phyloP scores from a whole-genome alignment of 345 rosid genomes.

The Citrus inodora region DNA sequence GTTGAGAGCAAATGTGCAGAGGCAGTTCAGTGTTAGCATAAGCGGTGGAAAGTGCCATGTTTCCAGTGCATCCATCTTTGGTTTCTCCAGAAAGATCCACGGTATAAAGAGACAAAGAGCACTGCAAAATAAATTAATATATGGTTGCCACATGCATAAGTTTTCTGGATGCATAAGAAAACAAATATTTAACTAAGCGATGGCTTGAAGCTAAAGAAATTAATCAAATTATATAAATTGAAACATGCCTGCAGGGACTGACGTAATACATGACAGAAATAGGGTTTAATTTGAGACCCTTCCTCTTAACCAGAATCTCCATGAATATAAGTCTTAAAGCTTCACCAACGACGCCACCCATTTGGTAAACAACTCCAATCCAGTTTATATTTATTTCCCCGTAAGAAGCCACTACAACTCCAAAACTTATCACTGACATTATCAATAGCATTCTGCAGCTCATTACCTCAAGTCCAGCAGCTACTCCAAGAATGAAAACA shows the following conservation, averaged over 20 bases:
- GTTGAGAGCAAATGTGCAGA: constrained; percentile 96
- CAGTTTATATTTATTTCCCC: constrained; percentile 90
- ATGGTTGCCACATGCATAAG: not conserved
- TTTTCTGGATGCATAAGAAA: not conserved
- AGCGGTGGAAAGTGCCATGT: constrained; percentile 69
- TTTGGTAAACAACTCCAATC: constrained; percentile 97
- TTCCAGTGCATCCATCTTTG: constrained; percentile 79
- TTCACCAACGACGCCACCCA: constrained; percentile 99
- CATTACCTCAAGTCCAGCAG: constrained; percentile 92
- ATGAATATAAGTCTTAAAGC: constrained; percentile 86
- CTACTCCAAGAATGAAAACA: constrained; percentile 91
- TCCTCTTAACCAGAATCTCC: constrained; percentile 93
- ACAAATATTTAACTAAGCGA: constrained; percentile 1
- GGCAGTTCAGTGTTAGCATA: constrained; percentile 69
- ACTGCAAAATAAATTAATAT: constrained; percentile 40
- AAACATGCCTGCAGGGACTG: constrained; percentile 92
- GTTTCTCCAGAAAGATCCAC: constrained; percentile 91
- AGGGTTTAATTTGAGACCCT: constrained; percentile 91
- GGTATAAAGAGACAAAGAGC: constrained; percentile 87
- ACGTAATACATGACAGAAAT: constrained; percentile 90
- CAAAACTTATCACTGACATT: constrained; percentile 92
- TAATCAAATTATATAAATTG: not conserved
- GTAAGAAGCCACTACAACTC: constrained; percentile 94
- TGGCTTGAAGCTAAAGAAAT: not conserved
- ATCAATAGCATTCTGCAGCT: constrained; percentile 92